Conservation (phyloP, 768 basidiomycete genomes). For the Thelephora aurantiotincta region DNA sequence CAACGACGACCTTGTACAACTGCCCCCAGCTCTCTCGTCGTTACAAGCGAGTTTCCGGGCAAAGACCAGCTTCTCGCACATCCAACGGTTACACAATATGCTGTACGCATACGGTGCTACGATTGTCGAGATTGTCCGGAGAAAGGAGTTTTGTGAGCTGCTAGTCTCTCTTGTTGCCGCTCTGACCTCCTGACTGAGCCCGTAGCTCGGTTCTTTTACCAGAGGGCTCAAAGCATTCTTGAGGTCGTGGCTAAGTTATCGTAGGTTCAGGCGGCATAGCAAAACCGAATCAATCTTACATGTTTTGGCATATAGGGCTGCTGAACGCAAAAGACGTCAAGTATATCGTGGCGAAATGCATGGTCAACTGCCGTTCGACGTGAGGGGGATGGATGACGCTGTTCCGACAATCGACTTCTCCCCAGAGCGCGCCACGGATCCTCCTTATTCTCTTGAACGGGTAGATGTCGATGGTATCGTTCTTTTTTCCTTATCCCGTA, state of each 20-base stretch:
- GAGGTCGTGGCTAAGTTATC: conserved; percentile 82
- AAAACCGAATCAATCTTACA: not conserved
- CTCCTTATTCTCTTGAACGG: conserved; percentile 49
- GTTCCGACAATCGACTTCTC: conserved; percentile 74
- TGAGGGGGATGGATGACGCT: conserved; percentile 66
- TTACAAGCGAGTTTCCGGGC: conserved; percentile 61
- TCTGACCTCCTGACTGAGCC: conserved; percentile 3
- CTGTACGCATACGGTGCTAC: conserved; percentile 88
- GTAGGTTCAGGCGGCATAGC: conserved; percentile 27
- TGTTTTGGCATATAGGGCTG: conserved; percentile 29
- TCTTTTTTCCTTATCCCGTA: not conserved
- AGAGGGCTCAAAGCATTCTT: conserved; percentile 65
- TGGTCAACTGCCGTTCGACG: conserved; percentile 79
- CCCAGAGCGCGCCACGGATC: conserved; percentile 48
- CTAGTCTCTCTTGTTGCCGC: not conserved
- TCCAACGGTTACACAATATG: conserved; percentile 79
- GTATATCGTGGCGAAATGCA: conserved; percentile 77
- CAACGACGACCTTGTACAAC: conserved; percentile 67
- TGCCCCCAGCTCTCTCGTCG: conserved; percentile 48
- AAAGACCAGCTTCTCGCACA: conserved; percentile 82
- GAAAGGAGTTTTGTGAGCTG: conserved; percentile 74
- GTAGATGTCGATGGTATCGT: conserved; percentile 56
- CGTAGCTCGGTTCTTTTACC: conserved; percentile 66
- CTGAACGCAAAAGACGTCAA: conserved; percentile 71
- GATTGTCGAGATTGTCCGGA: conserved; percentile 77